These are phyloP conservation scores for Irpex sp. DNA, from an alignment of 1,284 basidiomycete species.

Conservation along the genomic window DNA sequence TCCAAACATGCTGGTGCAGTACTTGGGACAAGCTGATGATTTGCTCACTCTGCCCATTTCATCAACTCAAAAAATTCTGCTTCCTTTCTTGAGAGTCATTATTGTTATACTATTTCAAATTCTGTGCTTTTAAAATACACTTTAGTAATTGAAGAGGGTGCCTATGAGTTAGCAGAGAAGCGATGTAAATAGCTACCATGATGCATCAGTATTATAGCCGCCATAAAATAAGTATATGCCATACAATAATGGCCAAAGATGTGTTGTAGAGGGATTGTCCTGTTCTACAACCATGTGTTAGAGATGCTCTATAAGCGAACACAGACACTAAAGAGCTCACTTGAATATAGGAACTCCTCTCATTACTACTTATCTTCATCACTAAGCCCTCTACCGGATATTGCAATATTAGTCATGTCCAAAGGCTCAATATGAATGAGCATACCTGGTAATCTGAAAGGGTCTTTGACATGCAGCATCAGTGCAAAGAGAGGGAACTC, in stretches of 20 bases:
- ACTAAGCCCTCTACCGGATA: slow-evolving; percentile 7
- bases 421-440: background rate
- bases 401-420: background rate
- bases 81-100: too few species aligned
- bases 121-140: background rate
- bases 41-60: too few species aligned
- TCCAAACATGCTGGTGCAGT: too few species aligned
- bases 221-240: background rate
- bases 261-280: background rate
- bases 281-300: background rate
- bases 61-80: too few species aligned
- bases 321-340: background rate
- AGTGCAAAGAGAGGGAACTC: slow-evolving; percentile 90
- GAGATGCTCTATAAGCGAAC: background rate
- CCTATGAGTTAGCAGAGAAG: background rate
- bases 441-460: slow-evolving; percentile 76
- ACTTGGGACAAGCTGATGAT: too few species aligned
- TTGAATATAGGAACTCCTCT: background rate
- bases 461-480: slow-evolving; percentile 85
- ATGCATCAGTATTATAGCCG: too few species aligned
- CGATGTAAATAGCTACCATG: background rate
- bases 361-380: background rate
- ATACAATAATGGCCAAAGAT: slow-evolving; percentile 13
- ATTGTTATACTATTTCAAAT: too few species aligned
- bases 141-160: background rate